Evolutionary conservation across 768 basidiomycete genomes (phyloP), one percentile per base, ranked within the genome.

Genomic region (Nidularia sp.): DNA sequence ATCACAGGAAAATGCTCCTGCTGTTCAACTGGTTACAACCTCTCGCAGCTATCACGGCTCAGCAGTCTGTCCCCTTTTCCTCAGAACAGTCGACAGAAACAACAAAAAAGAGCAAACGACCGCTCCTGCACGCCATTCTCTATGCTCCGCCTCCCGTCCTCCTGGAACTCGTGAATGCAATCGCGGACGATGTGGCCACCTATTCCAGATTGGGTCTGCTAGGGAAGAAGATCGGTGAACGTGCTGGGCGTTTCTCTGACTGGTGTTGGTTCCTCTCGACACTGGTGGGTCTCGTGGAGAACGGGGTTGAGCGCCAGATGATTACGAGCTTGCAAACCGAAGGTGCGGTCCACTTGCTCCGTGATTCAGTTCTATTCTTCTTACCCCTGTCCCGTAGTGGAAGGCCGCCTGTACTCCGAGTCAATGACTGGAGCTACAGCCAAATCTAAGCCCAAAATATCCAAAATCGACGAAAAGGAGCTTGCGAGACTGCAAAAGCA

Each of bases 231-330:
- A 68, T 78, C 1, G 91, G 91, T 13, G 76, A 80, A 47, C 79
- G 83, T 34, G 91, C 90, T 2, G 89, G 74, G 34, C 79, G 82
- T 8, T 83, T 91, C 61, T 83, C 90, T 1, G 83, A 93, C 65
- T 92, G 88, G 87, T 91, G 90, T 63, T 93, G 90, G 91, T 77
- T 93, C 56, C 70, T 88, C 31, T 75, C 85, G 12, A 93, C 89
- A 0, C 71, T 93, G 32, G 89, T 90, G 9, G 85, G 84, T 46
- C 72, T 93, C 4, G 90, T 93, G 5, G 90, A 93, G 70, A 90
- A 93, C 64, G 81, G 83, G 5, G 83, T 93, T 2, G 90, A 93
- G 64, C 75, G 86, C 59, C 77, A 82, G 56, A 79, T 93, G 57
- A 85, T 90, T 32, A 77, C 73, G 35, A 75, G 78, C 49, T 73